Evolutionary conservation across 805 yeast genomes (phyloP).

Genomic region (Myxozyma nipponensis): DNA sequence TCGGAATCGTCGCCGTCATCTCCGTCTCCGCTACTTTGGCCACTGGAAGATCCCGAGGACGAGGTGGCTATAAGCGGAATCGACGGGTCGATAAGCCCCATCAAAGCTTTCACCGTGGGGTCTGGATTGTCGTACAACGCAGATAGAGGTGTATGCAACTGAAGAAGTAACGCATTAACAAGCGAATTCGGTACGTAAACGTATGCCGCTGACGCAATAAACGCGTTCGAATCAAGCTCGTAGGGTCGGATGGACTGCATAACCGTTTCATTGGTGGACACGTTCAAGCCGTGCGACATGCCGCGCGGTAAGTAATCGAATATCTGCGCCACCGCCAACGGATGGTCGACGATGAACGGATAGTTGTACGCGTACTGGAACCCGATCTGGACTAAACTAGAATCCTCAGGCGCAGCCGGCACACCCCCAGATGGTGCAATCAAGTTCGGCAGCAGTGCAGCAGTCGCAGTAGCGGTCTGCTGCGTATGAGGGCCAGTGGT

Average conservation of each 20-base stretch:
- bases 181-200: constrained; percentile 67
- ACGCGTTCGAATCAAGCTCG: constrained; percentile 50
- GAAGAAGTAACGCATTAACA: constrained; percentile 48
- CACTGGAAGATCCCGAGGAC: background rate
- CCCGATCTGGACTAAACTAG: constrained; percentile 62
- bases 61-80: constrained; percentile 19
- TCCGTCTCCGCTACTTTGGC: constrained; percentile 8
- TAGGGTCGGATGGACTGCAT: constrained; percentile 75
- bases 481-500: constrained; percentile 33
- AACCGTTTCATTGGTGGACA: constrained; percentile 44
- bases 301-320: constrained; percentile 80
- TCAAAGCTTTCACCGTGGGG: constrained; percentile 53
- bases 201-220: constrained; percentile 83
- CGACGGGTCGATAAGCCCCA: constrained; percentile 66
- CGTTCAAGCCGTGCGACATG: constrained; percentile 57
- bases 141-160: constrained; percentile 53
- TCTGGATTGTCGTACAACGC: constrained; percentile 57
- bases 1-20: constrained; percentile 3
- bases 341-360: constrained; percentile 70
- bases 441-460: constrained; percentile 63
- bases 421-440: constrained; percentile 60
- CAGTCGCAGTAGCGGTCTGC: constrained; percentile 25
- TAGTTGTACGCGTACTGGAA: constrained; percentile 77
- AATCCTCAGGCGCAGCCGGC: constrained; percentile 45
- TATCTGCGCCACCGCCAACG: constrained; percentile 77